A percentile compares a stretch with the other conserved stretches of the same genome.
These are phyloP conservation scores for Mallotus repandus DNA, from an alignment of 441 rosid genomes.

Conservation along the genomic window DNA sequence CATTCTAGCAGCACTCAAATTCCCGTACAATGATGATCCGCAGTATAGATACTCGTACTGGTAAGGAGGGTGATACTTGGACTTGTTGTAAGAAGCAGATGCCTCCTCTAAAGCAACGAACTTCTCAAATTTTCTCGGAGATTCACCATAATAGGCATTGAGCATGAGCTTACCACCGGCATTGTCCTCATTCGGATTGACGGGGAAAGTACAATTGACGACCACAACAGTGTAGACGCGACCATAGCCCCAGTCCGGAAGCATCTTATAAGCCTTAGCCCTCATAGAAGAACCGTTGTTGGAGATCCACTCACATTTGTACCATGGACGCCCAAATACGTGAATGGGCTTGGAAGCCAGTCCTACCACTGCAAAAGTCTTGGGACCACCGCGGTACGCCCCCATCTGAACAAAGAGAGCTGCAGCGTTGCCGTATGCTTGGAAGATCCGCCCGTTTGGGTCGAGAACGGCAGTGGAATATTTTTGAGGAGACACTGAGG, in stretches of 20 bases:
- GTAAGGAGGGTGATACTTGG: constrained; percentile 51
- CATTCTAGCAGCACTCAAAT: constrained; percentile 60
- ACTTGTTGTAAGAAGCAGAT: constrained; percentile 48
- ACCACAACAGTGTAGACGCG: constrained; percentile 81
- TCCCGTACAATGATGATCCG: constrained; percentile 73
- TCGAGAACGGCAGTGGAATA: constrained; percentile 36
- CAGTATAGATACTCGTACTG: constrained; percentile 73
- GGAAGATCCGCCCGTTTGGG: constrained; percentile 61
- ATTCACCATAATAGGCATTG: constrained; percentile 55
- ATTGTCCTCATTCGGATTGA: constrained; percentile 57
- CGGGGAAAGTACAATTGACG: constrained; percentile 65
- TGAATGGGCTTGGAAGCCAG: constrained; percentile 79
- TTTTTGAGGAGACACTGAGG: constrained; percentile 33
- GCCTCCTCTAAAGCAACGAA: constrained; percentile 55
- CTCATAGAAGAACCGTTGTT: constrained; percentile 50
- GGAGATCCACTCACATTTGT: constrained; percentile 76
- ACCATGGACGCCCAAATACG: constrained; percentile 65
- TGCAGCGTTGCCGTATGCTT: constrained; percentile 75
- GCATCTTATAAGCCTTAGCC: constrained; percentile 64
- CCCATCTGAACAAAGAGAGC: constrained; percentile 79
- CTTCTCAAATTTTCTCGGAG: constrained; percentile 51
- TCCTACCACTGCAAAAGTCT: constrained; percentile 73
- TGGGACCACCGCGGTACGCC: constrained; percentile 72
- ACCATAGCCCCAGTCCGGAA: constrained; percentile 91
- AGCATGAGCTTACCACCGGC: constrained; percentile 67